Evolutionary conservation across 371 early-diverging fungal genomes (phyloP).

Genomic region (Actinomucor elegans): DNA sequence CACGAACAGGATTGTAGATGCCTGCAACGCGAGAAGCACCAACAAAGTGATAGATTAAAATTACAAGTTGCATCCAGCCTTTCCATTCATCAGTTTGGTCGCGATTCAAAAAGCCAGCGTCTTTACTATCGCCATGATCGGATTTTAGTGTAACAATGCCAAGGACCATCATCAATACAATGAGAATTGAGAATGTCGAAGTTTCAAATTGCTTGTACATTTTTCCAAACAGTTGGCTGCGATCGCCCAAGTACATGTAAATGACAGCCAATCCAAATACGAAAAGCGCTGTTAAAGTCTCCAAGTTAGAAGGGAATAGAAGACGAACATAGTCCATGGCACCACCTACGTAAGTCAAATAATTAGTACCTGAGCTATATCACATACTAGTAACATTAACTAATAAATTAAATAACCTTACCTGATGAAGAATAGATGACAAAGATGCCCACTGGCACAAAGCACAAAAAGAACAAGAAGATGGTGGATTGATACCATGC

Average conservation of each 20-base stretch:
- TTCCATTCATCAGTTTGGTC: conserved; percentile 85
- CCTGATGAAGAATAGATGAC: conserved; percentile 17
- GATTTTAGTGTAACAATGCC: conserved; percentile 52
- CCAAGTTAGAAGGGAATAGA: not conserved
- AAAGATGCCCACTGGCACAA: conserved; percentile 44
- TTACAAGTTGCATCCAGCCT: conserved; percentile 83
- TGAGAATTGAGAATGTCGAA: conserved; percentile 43
- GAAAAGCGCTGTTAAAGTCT: conserved; percentile 42
- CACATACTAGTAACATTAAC: conserved; percentile 1
- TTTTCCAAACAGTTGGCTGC: conserved; percentile 68
- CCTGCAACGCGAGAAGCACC: conserved; percentile 64
- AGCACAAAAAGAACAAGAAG: conserved; percentile 40
- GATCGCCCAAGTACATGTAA: conserved; percentile 67
- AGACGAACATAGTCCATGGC: not conserved
- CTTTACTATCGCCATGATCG: conserved; percentile 36
- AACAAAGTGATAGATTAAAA: conserved; percentile 72
- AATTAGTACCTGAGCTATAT: not conserved
- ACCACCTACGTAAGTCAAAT: not conserved
- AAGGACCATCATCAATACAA: conserved; percentile 32
- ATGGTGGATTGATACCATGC: conserved; percentile 42
- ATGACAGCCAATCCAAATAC: conserved; percentile 54
- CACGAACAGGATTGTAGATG: conserved; percentile 70
- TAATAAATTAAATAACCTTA: conserved; percentile 7
- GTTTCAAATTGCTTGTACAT: conserved; percentile 58
- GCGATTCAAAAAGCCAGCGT: conserved; percentile 64